Evolutionary conservation across 2,329 filamentous ascomycete genomes (phyloP), one percentile per base, ranked within the genome.

Genomic region (Peltaster fructicola): DNA sequence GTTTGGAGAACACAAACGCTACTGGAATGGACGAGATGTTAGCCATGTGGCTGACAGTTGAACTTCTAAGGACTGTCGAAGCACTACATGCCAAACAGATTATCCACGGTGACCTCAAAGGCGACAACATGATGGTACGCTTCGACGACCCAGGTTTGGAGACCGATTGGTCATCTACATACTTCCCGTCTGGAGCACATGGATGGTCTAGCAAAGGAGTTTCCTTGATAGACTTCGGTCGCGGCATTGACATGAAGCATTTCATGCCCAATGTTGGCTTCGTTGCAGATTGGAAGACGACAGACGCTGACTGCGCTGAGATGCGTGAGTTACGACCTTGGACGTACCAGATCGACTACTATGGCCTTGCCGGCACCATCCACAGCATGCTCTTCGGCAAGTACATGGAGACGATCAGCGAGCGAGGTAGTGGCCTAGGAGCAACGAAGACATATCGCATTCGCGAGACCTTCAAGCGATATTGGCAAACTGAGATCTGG

Each of bases 311-410:
- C 52, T 98, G 88, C 51, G 75, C 79, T 10, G 88, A 98, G 59
- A 92, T 95, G 68, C 75, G 84, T 22, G 85, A 98, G 54, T 68
- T 81, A 29, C 67, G 85, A 1, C 82, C 84, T 1, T 98, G 88
- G 88, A 95, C 85, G 2, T 93, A 82, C 59, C 88, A 98, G 50
- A 80, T 93, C 37, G 88, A 98, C 56, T 90, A 95, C 42, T 80
- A 91, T 50, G 88, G 88, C 8, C 63, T 93, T 0, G 88, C 88
- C 0, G 82, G 81, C 4, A 78, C 80, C 13, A 61, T 95, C 4
- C 82, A 98, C 52, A 75, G 71, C 20, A 65, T 98, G 39, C 65
- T 98, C 3, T 98, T 93, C 46, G 85, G 88, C 7, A 82, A 79
- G 44, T 95, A 95, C 53, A 88, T 98, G 41, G 80, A 92, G 46